Evolutionary conservation across 1,139 yeast species (phyloP), one percentile per base, ranked within the genome.

Genomic region (Geotrichum reessii): DNA sequence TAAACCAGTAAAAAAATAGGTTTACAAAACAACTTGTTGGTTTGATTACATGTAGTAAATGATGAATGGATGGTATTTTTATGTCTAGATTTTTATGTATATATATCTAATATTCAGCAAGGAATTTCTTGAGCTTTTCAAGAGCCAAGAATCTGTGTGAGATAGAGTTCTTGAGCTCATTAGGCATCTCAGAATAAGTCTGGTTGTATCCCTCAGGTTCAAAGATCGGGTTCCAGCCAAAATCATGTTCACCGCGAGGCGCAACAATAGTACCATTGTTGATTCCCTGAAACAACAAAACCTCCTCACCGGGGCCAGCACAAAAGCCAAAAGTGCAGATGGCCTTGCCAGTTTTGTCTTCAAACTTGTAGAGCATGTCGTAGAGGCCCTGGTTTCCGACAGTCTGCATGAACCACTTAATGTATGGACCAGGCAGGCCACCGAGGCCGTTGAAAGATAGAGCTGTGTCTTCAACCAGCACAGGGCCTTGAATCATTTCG

Each of bases 161-260:
- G 63, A 93, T 87, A 17, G 80, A 72, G 72, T 93, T 92, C 76
- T 95, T 95, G 48, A 80, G 76, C 3, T 73, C 71, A 67, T 87
- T 87, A 59, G 81, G 84, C 93, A 95, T 84, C 73, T 93, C 97
- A n/a, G 98, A 98, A 70, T 87, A 75, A 42, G 98, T 92, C 69
- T 84, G 73, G 21, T 72, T 73, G 54, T 65, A 67, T 1, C 93
- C 95, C 46, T 75, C 74, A 2, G 99, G 98, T 74, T 85, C 80
- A 72, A 93, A 93, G 54, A 89, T 77, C 6, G 97, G 85, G 74
- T 93, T 97, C 96, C 97, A 95, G 2, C 99, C 99, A 71, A 95
- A 95, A 62, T 81, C 81, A 25, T 83, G 79, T 25, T 88, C 85
- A 2, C 98, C 96, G 65, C 95, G 75, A 58, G 90, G 81, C 58